phyloP scores from a whole-genome alignment of 495 filamentous ascomycete genomes.

The Staphylotrichum tortipilum region DNA sequence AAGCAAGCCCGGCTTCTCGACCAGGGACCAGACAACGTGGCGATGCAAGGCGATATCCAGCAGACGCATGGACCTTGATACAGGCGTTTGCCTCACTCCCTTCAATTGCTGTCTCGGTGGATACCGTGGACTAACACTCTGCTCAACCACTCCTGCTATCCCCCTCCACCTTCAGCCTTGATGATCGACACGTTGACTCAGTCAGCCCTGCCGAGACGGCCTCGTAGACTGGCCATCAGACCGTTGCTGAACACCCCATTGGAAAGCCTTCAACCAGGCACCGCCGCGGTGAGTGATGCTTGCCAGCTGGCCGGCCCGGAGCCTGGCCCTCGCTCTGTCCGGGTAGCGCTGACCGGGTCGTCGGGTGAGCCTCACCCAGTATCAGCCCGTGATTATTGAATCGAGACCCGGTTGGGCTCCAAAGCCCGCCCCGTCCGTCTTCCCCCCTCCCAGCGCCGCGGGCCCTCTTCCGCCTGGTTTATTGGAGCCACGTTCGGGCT shows the following conservation, averaged over 20 bases:
- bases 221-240: constrained; percentile 11
- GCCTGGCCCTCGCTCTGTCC: no score
- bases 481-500: constrained; percentile 30
- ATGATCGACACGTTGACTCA: constrained; percentile 22
- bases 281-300: no score
- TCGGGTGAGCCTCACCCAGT: constrained; percentile 6
- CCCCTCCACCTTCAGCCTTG: not conserved
- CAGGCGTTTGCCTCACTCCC: constrained; percentile 3
- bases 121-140: constrained; percentile 4
- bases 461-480: constrained; percentile 11
- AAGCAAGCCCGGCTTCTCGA: not conserved
- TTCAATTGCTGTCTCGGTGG: constrained; percentile 5
- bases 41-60: constrained; percentile 5
- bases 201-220: constrained; percentile 10
- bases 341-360: constrained; percentile 10
- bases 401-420: constrained; percentile 24
- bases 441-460: constrained; percentile 8
- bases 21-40: constrained; percentile 2
- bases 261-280: constrained; percentile 6
- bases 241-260: no score
- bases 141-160: constrained; percentile 12
- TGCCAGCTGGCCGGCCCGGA: no score
- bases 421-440: constrained; percentile 19
- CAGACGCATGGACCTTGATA: constrained; percentile 12
- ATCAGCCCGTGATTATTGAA: constrained; percentile 4